Evolutionary conservation across 2,329 filamentous ascomycete species (phyloP).

Genomic region (Phialophora expanda): DNA sequence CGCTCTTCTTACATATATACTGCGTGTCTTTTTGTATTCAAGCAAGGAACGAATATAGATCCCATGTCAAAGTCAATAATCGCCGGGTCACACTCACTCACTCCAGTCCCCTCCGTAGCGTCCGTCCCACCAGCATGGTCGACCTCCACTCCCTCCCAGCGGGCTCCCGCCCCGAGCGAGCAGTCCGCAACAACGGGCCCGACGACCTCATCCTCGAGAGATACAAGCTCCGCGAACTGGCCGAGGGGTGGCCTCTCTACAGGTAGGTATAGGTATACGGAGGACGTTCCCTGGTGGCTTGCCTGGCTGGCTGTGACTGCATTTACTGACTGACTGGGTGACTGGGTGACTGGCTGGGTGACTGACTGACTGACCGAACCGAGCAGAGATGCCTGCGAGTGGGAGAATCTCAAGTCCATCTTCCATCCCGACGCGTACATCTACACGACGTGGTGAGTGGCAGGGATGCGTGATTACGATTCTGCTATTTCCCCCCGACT

Average conservation of each 20-base stretch:
- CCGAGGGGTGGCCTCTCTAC: conserved; percentile 58
- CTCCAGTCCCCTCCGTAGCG: neutral
- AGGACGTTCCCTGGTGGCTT: too few relatives aligned
- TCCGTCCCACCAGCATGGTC: neutral
- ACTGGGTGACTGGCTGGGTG: neutral
- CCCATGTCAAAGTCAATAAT: too few relatives aligned
- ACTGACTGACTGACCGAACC: neutral
- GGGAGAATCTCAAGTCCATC: conserved; percentile 58
- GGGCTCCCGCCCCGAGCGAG: conserved; percentile 29
- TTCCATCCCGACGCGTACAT: conserved; percentile 57
- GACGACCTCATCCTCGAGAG: conserved; percentile 53
- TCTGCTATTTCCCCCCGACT: too few relatives aligned
- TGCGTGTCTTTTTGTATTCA: neutral
- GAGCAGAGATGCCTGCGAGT: conserved; percentile 56
- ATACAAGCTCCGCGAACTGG: conserved; percentile 55
- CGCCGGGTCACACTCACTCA: neutral
- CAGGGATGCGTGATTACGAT: too few relatives aligned
- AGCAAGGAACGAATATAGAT: neutral
- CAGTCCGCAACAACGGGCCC: conserved; percentile 54
- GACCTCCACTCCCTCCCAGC: conserved; percentile 26
- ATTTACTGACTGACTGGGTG: neutral
- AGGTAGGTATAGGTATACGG: conserved; percentile 41
- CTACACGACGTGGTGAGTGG: conserved; percentile 56
- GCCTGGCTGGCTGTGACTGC: neutral
- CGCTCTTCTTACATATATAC: neutral